These are phyloP conservation scores for Cordyceps fumosorosea DNA, from an alignment of 2,329 filamentous ascomycete species.

Conservation along the genomic window DNA sequence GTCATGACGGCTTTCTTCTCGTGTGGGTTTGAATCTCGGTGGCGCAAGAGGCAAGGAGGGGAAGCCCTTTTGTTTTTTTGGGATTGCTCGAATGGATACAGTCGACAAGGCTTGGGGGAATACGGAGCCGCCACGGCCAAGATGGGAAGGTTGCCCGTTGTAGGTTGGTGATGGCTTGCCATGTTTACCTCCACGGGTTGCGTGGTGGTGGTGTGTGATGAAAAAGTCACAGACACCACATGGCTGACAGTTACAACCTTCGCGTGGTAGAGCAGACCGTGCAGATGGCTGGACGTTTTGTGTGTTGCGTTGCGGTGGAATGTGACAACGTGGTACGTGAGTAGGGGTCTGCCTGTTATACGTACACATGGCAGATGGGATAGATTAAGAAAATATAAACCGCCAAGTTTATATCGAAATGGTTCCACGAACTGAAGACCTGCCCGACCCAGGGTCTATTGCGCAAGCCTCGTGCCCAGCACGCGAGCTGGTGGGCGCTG, in stretches of 20 bases:
- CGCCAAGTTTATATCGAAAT: background rate
- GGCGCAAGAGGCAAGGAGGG: slow-evolving; percentile 1
- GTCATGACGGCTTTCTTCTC: background rate
- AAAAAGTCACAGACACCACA: background rate
- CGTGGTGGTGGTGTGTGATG: background rate
- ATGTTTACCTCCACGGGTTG: background rate
- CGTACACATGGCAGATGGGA: background rate
- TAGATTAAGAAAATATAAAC: background rate
- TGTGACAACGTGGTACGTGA: background rate
- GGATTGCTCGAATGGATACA: background rate
- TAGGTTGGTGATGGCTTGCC: background rate
- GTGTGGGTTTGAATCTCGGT: slow-evolving; percentile 6
- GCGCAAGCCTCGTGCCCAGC: background rate
- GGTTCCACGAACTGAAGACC: background rate
- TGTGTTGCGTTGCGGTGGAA: background rate
- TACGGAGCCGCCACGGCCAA: slow-evolving; percentile 4
- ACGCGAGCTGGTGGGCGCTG: background rate
- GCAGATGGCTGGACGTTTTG: background rate
- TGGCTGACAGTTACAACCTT: background rate
- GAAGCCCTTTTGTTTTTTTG: background rate
- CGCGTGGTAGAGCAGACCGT: background rate
- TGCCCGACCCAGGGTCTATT: background rate
- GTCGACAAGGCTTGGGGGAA: background rate
- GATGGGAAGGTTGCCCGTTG: slow-evolving; percentile 9
- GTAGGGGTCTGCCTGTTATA: background rate